Conservation (phyloP, 345 rosid genomes). For the Eucalyptus regnans region DNA sequence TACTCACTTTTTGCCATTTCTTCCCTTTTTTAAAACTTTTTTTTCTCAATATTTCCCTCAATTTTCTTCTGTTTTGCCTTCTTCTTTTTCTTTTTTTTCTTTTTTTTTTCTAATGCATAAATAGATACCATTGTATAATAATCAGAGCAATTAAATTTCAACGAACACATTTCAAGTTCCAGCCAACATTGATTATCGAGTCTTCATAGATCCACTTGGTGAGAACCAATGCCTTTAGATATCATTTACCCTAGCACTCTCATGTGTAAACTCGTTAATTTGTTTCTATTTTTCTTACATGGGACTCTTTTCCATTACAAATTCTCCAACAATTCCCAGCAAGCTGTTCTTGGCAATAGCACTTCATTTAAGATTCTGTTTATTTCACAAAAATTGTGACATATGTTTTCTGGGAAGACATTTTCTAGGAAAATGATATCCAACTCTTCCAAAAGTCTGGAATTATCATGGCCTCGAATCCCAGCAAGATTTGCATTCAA, state of each 20-base stretch:
- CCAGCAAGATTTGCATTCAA: too few species aligned
- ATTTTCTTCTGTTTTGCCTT: neutral
- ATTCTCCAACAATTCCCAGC: neutral
- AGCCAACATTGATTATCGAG: neutral
- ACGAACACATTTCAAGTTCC: neutral
- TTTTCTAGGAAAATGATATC: too few species aligned
- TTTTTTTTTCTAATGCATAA: rapidly evolving
- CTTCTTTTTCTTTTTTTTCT: too few species aligned
- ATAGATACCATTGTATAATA: rapidly evolving
- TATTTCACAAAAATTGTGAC: rapidly evolving
- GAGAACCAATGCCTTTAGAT: neutral
- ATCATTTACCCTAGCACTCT: neutral
- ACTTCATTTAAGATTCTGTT: rapidly evolving
- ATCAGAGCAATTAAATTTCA: neutral
- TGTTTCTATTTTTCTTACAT: neutral
- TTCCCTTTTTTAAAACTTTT: neutral
- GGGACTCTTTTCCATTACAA: neutral
- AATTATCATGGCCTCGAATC: too few species aligned
- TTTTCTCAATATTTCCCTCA: neutral
- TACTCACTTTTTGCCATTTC: neutral
- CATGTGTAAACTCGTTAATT: neutral
- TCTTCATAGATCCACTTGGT: neutral
- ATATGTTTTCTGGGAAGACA: rapidly evolving
- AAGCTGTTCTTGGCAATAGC: neutral
- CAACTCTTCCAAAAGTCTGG: too few species aligned